phyloP scores from a whole-genome alignment of 139 green algal species.

The Limnomonas spitsbergensis region DNA sequence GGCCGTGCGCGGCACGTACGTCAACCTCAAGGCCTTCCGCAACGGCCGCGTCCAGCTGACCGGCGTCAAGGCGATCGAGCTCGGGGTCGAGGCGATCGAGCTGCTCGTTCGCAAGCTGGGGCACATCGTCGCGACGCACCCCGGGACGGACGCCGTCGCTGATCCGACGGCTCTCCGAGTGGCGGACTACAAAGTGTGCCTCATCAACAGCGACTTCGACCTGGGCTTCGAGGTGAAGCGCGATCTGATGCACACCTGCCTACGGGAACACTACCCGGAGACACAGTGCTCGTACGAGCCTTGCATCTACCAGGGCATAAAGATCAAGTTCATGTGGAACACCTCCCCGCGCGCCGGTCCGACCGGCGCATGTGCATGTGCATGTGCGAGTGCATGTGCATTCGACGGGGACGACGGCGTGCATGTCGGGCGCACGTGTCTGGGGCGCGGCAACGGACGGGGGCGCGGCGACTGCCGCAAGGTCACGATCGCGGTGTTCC shows the following conservation, averaged over 20 bases:
- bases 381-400: neutral
- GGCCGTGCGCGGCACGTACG: neutral
- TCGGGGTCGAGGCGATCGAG: neutral
- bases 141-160: neutral
- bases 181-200: neutral
- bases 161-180: neutral
- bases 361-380: neutral
- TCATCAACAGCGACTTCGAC: conserved; percentile 19
- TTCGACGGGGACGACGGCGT: neutral
- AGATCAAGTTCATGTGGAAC: conserved; percentile 22
- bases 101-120: neutral
- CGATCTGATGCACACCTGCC: neutral
- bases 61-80: neutral
- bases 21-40: conserved; percentile 17
- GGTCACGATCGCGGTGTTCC: conserved; percentile 18
- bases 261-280: neutral
- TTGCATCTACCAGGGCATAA: conserved; percentile 19
- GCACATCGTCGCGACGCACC: neutral
- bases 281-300: conserved; percentile 5
- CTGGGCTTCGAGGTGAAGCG: neutral
- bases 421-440: neutral
- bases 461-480: neutral
- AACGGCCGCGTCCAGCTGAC: conserved; percentile 18
- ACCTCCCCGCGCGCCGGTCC: neutral
- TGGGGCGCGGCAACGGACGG: neutral